Evolutionary conservation across 345 rosid species (phyloP), one percentile per base, ranked within the genome.

Genomic region (Syzygium grande): DNA sequence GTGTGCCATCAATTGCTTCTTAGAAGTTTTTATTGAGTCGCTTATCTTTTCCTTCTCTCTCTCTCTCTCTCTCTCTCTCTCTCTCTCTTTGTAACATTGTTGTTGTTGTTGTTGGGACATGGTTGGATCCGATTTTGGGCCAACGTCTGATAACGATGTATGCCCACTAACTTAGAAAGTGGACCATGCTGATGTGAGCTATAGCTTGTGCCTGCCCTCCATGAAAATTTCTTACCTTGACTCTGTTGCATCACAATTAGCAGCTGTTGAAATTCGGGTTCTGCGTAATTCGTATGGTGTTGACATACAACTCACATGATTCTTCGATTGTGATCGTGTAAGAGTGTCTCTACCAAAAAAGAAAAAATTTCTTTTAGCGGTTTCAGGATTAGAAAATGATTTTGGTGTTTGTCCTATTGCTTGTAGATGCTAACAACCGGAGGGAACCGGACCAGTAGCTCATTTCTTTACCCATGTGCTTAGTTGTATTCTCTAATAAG

Each of bases 61-160:
- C 86, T 27, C 54, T 55, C 59, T 84, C 46, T 84, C 41, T 54
- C 13, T 84, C 86, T 84, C 86, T 27, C 54, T 55, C 59, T 84
- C 46, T 84, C 41, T 54, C 13, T 84, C 86, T 84, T 43, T 41
- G n/a, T 38, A 38, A 73, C 83, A 73, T 68, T 58, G n/a, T 58
- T 27, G 83, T 22, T 73, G 80, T 19, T 34, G 25, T 84, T 53
- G 86, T 85, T 54, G 86, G 63, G 8, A 53, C 61, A 17, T 54
- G 86, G 86, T n/a, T 85, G 86, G 63, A 85, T 85, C 86, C 58
- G 86, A 85, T 85, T 80, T 85, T 38, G 83, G 83, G 83, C 49
- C 46, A 49, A 38, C 83, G 14, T 41, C 83, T 38, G 83, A 73
- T 73, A 34, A 38, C 83, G 83, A 73, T 38, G 83, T 38, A 73